A percentile compares a stretch with the other conserved stretches of the same genome.
phyloP scores from a whole-genome alignment of 2,329 filamentous ascomycete species.

The Juglanconis sp. region DNA sequence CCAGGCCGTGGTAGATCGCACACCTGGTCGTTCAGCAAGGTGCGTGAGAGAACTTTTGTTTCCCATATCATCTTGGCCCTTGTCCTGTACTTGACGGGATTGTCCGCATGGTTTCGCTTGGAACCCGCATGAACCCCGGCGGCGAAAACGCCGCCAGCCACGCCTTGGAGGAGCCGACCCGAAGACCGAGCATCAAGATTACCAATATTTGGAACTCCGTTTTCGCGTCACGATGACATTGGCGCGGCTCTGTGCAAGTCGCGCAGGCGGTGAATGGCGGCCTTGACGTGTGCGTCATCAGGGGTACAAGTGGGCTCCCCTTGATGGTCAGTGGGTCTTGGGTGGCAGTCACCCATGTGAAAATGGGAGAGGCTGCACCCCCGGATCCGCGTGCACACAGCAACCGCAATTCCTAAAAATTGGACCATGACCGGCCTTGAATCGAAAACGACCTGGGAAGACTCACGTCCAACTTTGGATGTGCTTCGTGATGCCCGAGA shows the following conservation, averaged over 20 bases:
- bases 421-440: background rate
- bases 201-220: background rate
- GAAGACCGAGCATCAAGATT: no score
- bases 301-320: conserved; percentile 9
- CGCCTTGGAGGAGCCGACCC: no score
- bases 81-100: no score
- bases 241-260: background rate
- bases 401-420: background rate
- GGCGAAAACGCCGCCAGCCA: background rate
- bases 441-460: background rate
- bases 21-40: conserved; percentile 19
- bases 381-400: background rate
- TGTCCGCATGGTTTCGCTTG: background rate
- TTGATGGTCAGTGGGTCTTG: conserved; percentile 1
- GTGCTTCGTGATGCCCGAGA: background rate
- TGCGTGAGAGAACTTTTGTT: conserved; percentile 5
- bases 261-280: background rate
- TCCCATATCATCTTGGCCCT: background rate
- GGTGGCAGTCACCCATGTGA: conserved; percentile 16
- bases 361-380: background rate
- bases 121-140: background rate
- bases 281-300: background rate
- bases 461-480: background rate
- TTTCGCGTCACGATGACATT: conserved; percentile 2
- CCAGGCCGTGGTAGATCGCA: conserved; percentile 14